Evolutionary conservation across 768 basidiomycete genomes (phyloP), one percentile per base, ranked within the genome.

Genomic region (Mycena galopus): DNA sequence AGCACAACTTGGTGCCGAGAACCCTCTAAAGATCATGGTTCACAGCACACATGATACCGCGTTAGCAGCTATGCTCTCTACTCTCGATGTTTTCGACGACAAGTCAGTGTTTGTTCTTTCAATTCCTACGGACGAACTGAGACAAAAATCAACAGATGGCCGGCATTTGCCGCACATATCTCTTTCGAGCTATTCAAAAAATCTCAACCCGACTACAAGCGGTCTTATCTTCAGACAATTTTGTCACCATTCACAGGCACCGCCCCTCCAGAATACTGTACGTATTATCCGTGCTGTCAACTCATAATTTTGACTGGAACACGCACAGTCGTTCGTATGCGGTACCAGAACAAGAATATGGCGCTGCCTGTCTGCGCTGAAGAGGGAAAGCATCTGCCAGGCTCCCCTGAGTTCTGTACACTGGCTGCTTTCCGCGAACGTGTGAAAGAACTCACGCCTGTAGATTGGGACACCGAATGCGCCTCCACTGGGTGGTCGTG

Each of bases 31-130:
- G 77, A 82, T 95, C 33, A 87, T 93, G 6, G 86, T 95, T 4
- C 90, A 93, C 74, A 88, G 87, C 64, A 92, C 92, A 7, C 93
- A 94, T 74, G 94, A 94, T 78, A 92, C 93, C 5, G 87, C 89
- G 1, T 80, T 95, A 29, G 93, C 92, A 0, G 92, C 86, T 0
- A 75, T 94, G 37, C 87, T 87, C 53, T 82, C 84, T 29, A 92
- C 93, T 5, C 84, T 95, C 3, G 93, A 94, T 73, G 91, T 90
- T 4, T 94, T 89, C 79, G 92, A 95, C 72, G 88, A 93, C 6
- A 87, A 85, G 93, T 92, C 77, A 30, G 86, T 80, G 17, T 21
- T 56, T n/a, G 42, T 17, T 44, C 16, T 35, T 21, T 53, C 37
- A 30, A 33, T 35, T 35, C 11, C 17, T 12, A 12, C 25, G 12